Evolutionary conservation across 352 stramenopile genomes (phyloP), one percentile per base, ranked within the genome.

Genomic region (Phytophthora meadii): DNA sequence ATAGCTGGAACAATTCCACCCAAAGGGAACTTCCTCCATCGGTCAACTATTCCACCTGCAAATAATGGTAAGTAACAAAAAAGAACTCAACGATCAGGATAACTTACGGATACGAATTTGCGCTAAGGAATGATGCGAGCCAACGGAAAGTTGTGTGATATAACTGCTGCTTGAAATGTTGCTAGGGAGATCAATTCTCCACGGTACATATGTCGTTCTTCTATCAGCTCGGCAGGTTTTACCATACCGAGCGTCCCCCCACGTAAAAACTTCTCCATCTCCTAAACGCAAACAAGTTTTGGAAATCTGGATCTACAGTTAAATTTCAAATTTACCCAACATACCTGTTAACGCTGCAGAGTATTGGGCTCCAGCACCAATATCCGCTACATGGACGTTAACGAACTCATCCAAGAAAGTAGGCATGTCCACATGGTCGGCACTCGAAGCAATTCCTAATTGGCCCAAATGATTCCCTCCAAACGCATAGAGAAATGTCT

Each of bases 401-500:
- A 62, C 39, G 61, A 89, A 82, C 52, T 92, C 82, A 9, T 90
- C 68, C 10, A 92, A 51, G 14, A 73, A 64, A 45, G 81, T 70
- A 12, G 87, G 87, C 76, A 89, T 91, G 8, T 88, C 82, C 19
- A 77, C 54, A 48, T 79, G 69, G n/a, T 59, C 41, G 3, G 54
- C 57, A 22, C 41, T 56, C 10, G 63, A 70, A 0, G 74, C 82
- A 48, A 89, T 63, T 4, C 87, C 87, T 17, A 94, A 56, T 46
- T 94, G 87, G 0, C 87, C 84, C 30, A 84, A 79, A 0, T 48
- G 39, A 49, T 94, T 94, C 5, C 82, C 77, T 12, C 87, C 87
- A 65, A 92, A 93, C 8, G 79, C 75, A 48, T 94, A 94, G 30
- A 93, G 56, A 25, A 80, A 88, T 3, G 76, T 83, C 10, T 56